Percentiles rank a stretch among this genome's conserved stretches.
phyloP scores from a whole-genome alignment of 179 eudicot species.

The Pouteria campechiana region DNA sequence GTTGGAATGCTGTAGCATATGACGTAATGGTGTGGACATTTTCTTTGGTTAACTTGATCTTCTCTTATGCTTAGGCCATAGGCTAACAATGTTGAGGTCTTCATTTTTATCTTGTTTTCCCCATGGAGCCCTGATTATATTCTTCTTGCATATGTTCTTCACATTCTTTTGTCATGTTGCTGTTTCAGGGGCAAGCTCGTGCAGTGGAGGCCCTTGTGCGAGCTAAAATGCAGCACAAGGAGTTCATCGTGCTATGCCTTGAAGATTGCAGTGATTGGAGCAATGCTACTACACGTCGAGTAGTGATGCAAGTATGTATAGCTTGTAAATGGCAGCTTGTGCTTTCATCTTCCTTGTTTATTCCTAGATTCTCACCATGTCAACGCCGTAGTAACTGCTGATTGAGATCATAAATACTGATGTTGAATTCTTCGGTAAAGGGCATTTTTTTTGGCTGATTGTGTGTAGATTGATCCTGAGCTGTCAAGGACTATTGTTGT shows the following conservation, averaged over 20 bases:
- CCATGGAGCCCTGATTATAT: too few species aligned
- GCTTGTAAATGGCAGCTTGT: too few species aligned
- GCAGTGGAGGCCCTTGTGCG: slow-evolving; percentile 92
- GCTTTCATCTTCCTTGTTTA: too few species aligned
- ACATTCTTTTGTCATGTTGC: background rate
- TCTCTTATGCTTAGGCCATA: too few species aligned
- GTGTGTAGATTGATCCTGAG: slow-evolving; percentile 84
- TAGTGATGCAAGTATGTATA: slow-evolving; percentile 90
- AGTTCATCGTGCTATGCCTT: slow-evolving; percentile 87
- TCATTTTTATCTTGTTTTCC: too few species aligned
- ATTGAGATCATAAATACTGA: background rate
- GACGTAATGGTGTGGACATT: too few species aligned
- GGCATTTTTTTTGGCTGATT: slow-evolving; percentile 2
- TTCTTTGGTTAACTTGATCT: too few species aligned
- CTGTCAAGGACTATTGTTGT: slow-evolving; percentile 94
- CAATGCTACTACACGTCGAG: slow-evolving; percentile 88
- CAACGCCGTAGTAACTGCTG: background rate
- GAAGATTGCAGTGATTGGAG: slow-evolving; percentile 99
- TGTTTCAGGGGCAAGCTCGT: slow-evolving; percentile 84
- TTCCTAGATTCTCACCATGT: background rate
- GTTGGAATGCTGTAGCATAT: too few species aligned
- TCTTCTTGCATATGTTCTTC: background rate
- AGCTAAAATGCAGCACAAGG: slow-evolving; percentile 97
- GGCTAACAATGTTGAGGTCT: too few species aligned
- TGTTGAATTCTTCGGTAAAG: too few species aligned